Conservation (phyloP, 768 basidiomycete genomes). For the Trametes cinnabarina region DNA sequence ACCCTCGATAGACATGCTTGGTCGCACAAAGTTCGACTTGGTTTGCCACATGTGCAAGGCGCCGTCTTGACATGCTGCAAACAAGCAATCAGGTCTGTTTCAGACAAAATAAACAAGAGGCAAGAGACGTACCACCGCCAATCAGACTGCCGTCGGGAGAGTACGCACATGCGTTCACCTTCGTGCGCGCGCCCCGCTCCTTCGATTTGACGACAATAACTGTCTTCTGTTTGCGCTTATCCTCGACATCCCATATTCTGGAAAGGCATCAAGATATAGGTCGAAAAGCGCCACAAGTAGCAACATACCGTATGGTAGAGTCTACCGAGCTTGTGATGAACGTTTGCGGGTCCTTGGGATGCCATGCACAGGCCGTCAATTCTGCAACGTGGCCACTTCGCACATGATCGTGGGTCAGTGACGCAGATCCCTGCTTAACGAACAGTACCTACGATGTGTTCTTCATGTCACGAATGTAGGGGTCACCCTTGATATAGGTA, state of each 20-base stretch:
- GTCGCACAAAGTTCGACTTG: conserved; percentile 89
- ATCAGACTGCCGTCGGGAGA: conserved; percentile 88
- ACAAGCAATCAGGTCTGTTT: conserved; percentile 1
- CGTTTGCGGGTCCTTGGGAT: conserved; percentile 77
- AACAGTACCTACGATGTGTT: conserved; percentile 79
- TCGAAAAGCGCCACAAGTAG: background rate
- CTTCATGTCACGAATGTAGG: conserved; percentile 98
- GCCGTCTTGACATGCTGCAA: conserved; percentile 83
- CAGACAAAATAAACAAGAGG: background rate
- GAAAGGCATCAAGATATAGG: background rate
- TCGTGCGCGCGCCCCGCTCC: conserved; percentile 90
- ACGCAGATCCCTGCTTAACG: background rate
- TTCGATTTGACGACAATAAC: conserved; percentile 97
- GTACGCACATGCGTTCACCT: conserved; percentile 84
- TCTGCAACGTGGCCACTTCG: conserved; percentile 92
- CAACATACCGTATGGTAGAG: conserved; percentile 81
- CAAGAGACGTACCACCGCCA: conserved; percentile 66
- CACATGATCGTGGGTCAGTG: conserved; percentile 4
- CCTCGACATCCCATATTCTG: conserved; percentile 93
- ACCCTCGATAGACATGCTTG: conserved; percentile 79
- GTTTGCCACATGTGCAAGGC: conserved; percentile 92
- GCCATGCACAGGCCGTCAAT: conserved; percentile 86
- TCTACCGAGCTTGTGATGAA: conserved; percentile 97
- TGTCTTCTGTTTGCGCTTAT: conserved; percentile 90
- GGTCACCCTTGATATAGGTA: conserved; percentile 90